Evolutionary conservation across 768 basidiomycete genomes (phyloP).

Genomic region (Plicaturopsis crispa): DNA sequence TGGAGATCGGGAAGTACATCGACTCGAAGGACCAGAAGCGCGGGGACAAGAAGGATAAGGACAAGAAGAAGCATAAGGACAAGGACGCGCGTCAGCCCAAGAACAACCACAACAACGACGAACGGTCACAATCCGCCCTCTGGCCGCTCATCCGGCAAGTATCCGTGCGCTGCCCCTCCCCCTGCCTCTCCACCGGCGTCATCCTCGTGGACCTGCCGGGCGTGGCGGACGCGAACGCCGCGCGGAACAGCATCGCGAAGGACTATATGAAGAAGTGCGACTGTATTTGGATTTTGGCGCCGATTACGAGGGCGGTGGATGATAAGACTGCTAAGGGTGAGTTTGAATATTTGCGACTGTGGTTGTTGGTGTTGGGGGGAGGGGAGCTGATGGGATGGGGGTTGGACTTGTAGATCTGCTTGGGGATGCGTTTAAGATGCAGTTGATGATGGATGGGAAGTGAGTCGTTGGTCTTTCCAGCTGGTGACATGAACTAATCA

Average conservation of each 20-base stretch:
- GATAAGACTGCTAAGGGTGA: conserved; percentile 56
- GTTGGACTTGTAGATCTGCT: conserved; percentile 51
- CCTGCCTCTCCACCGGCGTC: conserved; percentile 50
- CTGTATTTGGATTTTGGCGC: conserved; percentile 62
- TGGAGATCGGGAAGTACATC: conserved; percentile 55
- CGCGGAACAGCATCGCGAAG: conserved; percentile 54
- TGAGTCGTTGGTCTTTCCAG: conserved; percentile 20
- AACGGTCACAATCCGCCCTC: conserved; percentile 28
- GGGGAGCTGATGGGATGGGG: not conserved
- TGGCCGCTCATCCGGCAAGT: conserved; percentile 63
- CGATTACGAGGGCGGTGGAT: conserved; percentile 56
- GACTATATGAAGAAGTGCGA: conserved; percentile 61
- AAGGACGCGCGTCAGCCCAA: conserved; percentile 20
- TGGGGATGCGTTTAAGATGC: conserved; percentile 57
- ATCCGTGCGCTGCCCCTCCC: conserved; percentile 45
- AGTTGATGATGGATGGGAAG: conserved; percentile 60
- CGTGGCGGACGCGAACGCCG: conserved; percentile 60
- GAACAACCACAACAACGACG: conserved; percentile 14
- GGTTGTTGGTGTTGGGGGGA: too few species aligned
- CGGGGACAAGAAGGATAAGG: conserved; percentile 32
- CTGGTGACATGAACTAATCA: conserved; percentile 3
- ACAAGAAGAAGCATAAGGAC: conserved; percentile 29
- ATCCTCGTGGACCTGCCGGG: conserved; percentile 61
- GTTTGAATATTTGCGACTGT: not conserved
- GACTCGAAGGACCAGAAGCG: conserved; percentile 56